phyloP scores from a whole-genome alignment of 306 rosid species.

The Vigna mungo region DNA sequence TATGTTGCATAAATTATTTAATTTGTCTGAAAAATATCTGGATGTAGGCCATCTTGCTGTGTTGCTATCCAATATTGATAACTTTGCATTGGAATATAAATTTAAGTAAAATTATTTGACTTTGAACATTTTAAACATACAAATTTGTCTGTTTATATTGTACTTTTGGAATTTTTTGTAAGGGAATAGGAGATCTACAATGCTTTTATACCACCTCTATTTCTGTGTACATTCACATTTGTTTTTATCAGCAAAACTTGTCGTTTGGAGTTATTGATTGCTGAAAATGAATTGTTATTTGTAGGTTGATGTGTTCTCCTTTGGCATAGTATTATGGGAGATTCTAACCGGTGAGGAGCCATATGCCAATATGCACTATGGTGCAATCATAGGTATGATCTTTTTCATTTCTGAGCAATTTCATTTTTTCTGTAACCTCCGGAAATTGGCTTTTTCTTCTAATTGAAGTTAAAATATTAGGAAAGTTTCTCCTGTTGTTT shows the following conservation, averaged over 20 bases:
- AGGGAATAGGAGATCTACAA: constrained; percentile 5
- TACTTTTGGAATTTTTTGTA: neutral
- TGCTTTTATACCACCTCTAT: neutral
- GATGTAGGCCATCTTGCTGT: neutral
- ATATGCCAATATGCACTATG: constrained; percentile 92
- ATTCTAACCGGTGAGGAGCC: constrained; percentile 94
- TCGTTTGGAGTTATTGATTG: constrained; percentile 24
- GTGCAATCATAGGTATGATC: constrained; percentile 83
- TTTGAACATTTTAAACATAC: constrained; percentile 21
- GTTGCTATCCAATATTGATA: neutral
- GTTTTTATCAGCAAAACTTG: neutral
- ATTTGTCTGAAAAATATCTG: neutral
- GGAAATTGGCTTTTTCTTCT: constrained; percentile 18
- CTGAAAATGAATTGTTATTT: constrained; percentile 42
- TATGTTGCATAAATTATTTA: neutral
- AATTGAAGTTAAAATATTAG: neutral
- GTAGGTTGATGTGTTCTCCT: constrained; percentile 93
- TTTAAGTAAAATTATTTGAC: neutral
- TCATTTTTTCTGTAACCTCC: constrained; percentile 17
- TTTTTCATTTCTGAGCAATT: constrained; percentile 18
- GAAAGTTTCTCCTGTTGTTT: neutral
- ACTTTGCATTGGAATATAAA: neutral
- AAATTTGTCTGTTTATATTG: neutral
- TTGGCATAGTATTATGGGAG: constrained; percentile 95
- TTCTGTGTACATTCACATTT: constrained; percentile 5